These are phyloP conservation scores for Trichoderma polysporum DNA, from an alignment of 2,329 filamentous ascomycete species.

Conservation along the genomic window DNA sequence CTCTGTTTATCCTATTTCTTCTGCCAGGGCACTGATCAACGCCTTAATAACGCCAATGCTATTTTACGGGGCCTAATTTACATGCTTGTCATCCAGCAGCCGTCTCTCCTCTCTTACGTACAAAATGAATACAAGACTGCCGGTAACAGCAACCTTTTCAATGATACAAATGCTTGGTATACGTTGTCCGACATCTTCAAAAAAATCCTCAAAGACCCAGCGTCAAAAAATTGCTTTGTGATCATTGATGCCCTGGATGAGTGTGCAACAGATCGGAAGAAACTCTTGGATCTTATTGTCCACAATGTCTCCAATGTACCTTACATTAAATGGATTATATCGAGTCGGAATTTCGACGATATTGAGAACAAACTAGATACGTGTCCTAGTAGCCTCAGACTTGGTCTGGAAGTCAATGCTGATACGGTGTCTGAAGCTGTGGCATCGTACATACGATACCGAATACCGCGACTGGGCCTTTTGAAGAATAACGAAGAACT, in stretches of 20 bases:
- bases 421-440: neutral
- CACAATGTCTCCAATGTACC: constrained; percentile 26
- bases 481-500: constrained; percentile 2
- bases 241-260: constrained; percentile 51
- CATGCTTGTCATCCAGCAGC: constrained; percentile 37
- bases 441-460: neutral
- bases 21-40: constrained; percentile 26
- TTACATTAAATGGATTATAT: constrained; percentile 11
- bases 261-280: constrained; percentile 29
- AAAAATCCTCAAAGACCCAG: constrained; percentile 39
- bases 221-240: constrained; percentile 32
- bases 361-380: constrained; percentile 20
- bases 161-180: constrained; percentile 39
- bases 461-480: neutral
- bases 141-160: constrained; percentile 38
- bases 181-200: constrained; percentile 39
- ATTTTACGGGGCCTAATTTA: constrained; percentile 46
- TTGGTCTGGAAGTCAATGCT: neutral
- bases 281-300: constrained; percentile 40
- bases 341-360: constrained; percentile 2
- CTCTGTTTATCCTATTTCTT: constrained; percentile 21
- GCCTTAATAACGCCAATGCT: constrained; percentile 39
- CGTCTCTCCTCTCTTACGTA: constrained; percentile 36
- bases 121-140: constrained; percentile 34
- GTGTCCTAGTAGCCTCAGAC: neutral